Percentiles rank a stretch among this genome's conserved stretches.
These are phyloP conservation scores for Cardiospermum halicacabum DNA, from an alignment of 345 rosid genomes.

Conservation along the genomic window DNA sequence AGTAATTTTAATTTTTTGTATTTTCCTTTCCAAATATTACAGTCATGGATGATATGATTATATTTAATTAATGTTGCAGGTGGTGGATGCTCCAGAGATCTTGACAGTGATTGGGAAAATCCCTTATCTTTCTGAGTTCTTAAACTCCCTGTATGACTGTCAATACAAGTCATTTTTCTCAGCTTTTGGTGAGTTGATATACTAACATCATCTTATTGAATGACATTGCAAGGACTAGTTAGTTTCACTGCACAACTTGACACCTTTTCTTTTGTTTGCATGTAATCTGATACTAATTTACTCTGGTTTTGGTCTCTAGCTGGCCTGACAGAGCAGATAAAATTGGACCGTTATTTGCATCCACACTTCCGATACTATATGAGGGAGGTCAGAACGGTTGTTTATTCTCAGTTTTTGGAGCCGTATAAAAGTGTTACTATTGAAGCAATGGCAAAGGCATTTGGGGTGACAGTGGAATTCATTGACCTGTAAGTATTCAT, in stretches of 20 bases:
- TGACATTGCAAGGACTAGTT: background rate
- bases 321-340: constrained; percentile 82
- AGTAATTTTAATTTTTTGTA: background rate
- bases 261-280: background rate
- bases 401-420: constrained; percentile 93
- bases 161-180: constrained; percentile 88
- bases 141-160: constrained; percentile 90
- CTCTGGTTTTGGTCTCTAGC: constrained; percentile 39
- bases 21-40: background rate
- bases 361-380: constrained; percentile 96
- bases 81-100: constrained; percentile 99
- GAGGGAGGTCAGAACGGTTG: constrained; percentile 94
- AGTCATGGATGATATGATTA: background rate
- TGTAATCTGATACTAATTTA: background rate
- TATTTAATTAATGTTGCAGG: constrained; percentile 42
- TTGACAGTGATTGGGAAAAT: constrained; percentile 95
- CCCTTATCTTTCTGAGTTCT: constrained; percentile 78
- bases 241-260: background rate
- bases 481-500: constrained; percentile 76
- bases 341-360: constrained; percentile 80
- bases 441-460: constrained; percentile 97
- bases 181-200: constrained; percentile 72
- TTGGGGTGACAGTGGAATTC: constrained; percentile 89
- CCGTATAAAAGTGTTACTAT: constrained; percentile 97
- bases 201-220: background rate